Percentiles rank a stretch among this genome's conserved stretches.
Evolutionary conservation across 2,329 filamentous ascomycete genomes (phyloP).

Genomic region (Annulohypoxylon truncatum): DNA sequence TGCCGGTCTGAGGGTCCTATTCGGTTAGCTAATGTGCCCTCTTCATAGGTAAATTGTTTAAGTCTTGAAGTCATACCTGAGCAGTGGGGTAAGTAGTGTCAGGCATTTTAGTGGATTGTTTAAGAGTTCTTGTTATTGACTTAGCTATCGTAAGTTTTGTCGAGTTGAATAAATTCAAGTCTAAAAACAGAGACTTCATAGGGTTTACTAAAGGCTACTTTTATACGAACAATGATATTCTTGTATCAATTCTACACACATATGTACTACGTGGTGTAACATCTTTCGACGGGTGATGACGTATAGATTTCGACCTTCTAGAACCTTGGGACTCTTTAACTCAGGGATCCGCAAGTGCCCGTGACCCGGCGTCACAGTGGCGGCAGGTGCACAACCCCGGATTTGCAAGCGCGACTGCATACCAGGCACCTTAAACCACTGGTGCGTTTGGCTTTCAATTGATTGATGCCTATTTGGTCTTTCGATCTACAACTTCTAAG

Average conservation of each 20-base stretch:
- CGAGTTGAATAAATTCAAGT: background rate
- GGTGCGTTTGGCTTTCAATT: conserved; percentile 11
- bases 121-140: conserved; percentile 1
- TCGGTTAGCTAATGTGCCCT: conserved; percentile 17
- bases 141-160: conserved; percentile 4
- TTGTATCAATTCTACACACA: background rate
- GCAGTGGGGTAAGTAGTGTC: conserved; percentile 39
- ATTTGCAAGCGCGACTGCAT: conserved; percentile 33
- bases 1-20: conserved; percentile 42
- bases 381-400: conserved; percentile 44
- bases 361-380: conserved; percentile 49
- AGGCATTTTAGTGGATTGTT: conserved; percentile 43
- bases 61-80: conserved; percentile 39
- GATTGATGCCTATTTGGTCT: conserved; percentile 16
- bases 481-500: background rate
- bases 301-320: conserved; percentile 38
- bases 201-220: background rate
- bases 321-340: conserved; percentile 2
- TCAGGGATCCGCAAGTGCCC: conserved; percentile 35
- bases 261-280: conserved; percentile 40
- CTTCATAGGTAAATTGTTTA: background rate
- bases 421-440: conserved; percentile 8
- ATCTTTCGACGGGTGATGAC: conserved; percentile 46
- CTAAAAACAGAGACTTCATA: background rate
- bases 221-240: conserved; percentile 13